Percentiles rank a stretch among this genome's conserved stretches.
These are phyloP conservation scores for Paecilomyces formosus DNA, from an alignment of 2,329 filamentous ascomycete genomes.

Conservation along the genomic window DNA sequence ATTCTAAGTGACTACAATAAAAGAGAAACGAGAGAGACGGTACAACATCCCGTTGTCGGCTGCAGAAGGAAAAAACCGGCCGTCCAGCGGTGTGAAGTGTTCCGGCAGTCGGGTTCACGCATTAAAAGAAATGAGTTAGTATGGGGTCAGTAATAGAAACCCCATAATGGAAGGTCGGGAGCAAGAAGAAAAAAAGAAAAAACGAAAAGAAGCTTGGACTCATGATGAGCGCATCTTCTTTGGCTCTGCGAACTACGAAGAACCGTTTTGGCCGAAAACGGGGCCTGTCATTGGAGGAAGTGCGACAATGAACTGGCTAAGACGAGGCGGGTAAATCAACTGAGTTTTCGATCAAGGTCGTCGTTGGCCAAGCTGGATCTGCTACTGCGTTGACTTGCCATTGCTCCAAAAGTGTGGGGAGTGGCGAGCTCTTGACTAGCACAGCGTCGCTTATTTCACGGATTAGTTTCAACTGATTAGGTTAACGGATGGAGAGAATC, in stretches of 20 bases:
- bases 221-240: slow-evolving; percentile 1
- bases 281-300: slow-evolving; percentile 4
- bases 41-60: neutral
- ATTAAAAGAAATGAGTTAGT: neutral
- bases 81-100: neutral
- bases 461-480: neutral
- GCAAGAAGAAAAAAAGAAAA: neutral
- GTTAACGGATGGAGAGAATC: neutral
- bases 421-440: neutral
- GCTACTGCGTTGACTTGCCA: neutral
- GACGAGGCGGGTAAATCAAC: slow-evolving; percentile 14
- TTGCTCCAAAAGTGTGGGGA: slow-evolving; percentile 1
- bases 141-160: neutral
- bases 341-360: slow-evolving; percentile 2
- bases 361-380: too few relatives aligned
- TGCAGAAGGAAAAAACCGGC: neutral
- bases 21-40: neutral
- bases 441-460: neutral
- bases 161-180: neutral
- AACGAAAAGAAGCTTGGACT: neutral
- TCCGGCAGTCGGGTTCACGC: neutral
- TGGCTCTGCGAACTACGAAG: neutral
- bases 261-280: neutral
- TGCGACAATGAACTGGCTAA: slow-evolving; percentile 6
- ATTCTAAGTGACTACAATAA: neutral